Evolutionary conservation across 352 stramenopile genomes (phyloP).

Genomic region (Pythium utonaiense): DNA sequence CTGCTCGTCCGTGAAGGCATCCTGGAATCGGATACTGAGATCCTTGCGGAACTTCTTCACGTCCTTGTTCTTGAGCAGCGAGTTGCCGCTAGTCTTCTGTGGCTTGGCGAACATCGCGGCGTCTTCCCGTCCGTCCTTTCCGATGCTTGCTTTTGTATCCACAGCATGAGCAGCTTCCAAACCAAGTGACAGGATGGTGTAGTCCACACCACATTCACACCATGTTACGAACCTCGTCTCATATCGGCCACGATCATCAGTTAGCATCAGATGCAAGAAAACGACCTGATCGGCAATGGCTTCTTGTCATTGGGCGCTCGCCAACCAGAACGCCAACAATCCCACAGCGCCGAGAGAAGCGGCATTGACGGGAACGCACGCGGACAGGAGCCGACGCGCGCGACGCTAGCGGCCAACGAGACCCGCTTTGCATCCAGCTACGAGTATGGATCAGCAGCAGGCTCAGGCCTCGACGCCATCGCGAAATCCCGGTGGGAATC

Average conservation of each 20-base stretch:
- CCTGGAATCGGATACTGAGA: conserved; percentile 32
- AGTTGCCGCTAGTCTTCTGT: conserved; percentile 72
- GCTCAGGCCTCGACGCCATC: not conserved
- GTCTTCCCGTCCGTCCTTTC: not conserved
- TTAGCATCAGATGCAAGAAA: conserved; percentile 1
- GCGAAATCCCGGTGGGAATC: not conserved
- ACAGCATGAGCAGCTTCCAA: no score
- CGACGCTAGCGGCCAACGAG: not conserved
- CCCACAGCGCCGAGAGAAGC: not conserved
- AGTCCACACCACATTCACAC: not conserved
- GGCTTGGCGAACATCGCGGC: conserved; percentile 74
- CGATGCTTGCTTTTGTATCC: not conserved
- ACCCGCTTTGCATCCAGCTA: not conserved
- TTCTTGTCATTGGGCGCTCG: conserved; percentile 1
- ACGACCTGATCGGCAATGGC: not conserved
- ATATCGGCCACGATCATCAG: not conserved
- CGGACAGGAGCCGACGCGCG: not conserved
- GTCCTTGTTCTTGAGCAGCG: conserved; percentile 82
- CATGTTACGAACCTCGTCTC: not conserved
- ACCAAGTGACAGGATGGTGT: no score
- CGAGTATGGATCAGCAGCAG: not conserved
- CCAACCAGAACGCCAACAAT: conserved; percentile 2
- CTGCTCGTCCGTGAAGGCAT: conserved; percentile 33
- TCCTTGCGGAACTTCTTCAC: conserved; percentile 82
- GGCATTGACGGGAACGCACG: not conserved